A percentile compares a stretch with the other conserved stretches of the same genome.
Evolutionary conservation across 1,139 yeast genomes (phyloP).

Genomic region (Meyerozyma athensensis): DNA sequence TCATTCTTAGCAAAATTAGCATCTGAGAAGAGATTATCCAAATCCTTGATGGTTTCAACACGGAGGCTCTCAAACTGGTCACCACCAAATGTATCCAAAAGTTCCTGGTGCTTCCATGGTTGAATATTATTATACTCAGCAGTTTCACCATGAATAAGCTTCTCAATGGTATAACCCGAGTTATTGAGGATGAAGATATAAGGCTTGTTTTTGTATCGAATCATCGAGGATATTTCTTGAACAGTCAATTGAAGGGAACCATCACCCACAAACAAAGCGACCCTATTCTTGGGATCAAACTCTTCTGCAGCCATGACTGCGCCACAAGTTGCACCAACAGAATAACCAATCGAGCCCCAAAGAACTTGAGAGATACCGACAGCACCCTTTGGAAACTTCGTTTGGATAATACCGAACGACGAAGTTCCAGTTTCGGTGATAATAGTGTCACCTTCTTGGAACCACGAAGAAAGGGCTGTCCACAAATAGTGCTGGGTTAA

Average conservation of each 20-base stretch:
- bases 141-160: conserved; percentile 33
- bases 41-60: conserved; percentile 24
- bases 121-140: conserved; percentile 36
- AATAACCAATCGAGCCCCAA: conserved; percentile 30
- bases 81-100: conserved; percentile 29
- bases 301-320: conserved; percentile 34
- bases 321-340: conserved; percentile 30
- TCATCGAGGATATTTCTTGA: conserved; percentile 39
- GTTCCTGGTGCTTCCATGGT: conserved; percentile 33
- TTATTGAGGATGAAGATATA: conserved; percentile 37
- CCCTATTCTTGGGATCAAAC: conserved; percentile 29
- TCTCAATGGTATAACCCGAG: conserved; percentile 38
- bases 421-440: conserved; percentile 40
- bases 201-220: conserved; percentile 24
- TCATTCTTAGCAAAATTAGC: conserved; percentile 23
- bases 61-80: conserved; percentile 22
- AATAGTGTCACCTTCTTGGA: conserved; percentile 32
- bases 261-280: conserved; percentile 36
- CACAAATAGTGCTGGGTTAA: conserved; percentile 35
- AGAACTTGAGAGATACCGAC: conserved; percentile 37
- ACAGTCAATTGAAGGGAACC: conserved; percentile 42
- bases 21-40: conserved; percentile 23
- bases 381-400: conserved; percentile 30
- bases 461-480: conserved; percentile 29
- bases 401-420: conserved; percentile 38